Evolutionary conservation across 2,329 filamentous ascomycete species (phyloP).

Genomic region (Myriosclerotinia curreyana): DNA sequence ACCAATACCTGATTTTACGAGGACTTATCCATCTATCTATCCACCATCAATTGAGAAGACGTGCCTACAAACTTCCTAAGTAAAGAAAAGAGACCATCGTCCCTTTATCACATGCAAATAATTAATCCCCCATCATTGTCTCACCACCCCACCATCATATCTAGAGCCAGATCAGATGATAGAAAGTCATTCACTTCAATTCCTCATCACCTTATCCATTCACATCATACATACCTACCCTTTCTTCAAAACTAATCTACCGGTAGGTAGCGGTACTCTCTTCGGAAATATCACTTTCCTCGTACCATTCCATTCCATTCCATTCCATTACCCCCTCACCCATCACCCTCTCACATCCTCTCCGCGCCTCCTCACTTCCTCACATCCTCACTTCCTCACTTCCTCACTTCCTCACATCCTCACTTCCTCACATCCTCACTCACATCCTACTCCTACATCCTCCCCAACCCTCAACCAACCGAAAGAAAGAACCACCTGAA

Average conservation of each 20-base stretch:
- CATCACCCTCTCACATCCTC: neutral
- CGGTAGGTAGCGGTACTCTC: no score
- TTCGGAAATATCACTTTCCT: constrained; percentile 1
- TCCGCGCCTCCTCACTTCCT: no score
- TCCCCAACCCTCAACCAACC: constrained; percentile 10
- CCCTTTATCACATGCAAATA: constrained; percentile 13
- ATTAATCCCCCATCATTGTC: constrained; percentile 9
- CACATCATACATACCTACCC: no score
- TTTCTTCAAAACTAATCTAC: neutral
- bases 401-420: no score
- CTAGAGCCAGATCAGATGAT: constrained; percentile 17
- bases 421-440: no score
- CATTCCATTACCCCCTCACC: no score
- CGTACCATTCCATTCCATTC: no score
- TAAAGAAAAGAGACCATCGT: neutral
- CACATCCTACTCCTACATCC: neutral
- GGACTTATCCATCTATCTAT: no score
- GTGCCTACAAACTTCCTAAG: neutral
- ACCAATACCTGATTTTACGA: neutral
- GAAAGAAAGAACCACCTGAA: constrained; percentile 10
- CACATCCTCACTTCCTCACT: no score
- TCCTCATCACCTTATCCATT: constrained; percentile 8
- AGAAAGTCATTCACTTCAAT: constrained; percentile 12
- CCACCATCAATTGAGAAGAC: constrained; percentile 2
- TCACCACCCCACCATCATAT: constrained; percentile 20